phyloP scores from a whole-genome alignment of 805 yeast species.

The Vanderwaltozyma polyspora region DNA sequence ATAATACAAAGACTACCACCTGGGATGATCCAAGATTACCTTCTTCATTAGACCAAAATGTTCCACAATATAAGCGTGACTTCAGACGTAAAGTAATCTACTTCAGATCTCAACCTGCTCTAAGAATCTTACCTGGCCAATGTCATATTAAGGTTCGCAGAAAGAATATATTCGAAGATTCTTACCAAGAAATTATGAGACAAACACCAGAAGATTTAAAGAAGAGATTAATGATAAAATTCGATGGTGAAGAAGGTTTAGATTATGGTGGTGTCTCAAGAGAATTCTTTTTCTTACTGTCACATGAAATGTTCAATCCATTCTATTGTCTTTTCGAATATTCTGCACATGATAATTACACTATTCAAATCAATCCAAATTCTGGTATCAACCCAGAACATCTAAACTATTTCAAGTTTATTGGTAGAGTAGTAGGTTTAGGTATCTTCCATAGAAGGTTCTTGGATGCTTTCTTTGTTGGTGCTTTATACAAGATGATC shows the following conservation, averaged over 20 bases:
- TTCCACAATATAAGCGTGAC: slow-evolving; percentile 98
- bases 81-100: slow-evolving; percentile 94
- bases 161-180: slow-evolving; percentile 92
- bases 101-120: slow-evolving; percentile 96
- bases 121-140: slow-evolving; percentile 95
- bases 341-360: slow-evolving; percentile 95
- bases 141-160: slow-evolving; percentile 97
- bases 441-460: slow-evolving; percentile 98
- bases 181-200: slow-evolving; percentile 97
- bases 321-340: slow-evolving; percentile 94
- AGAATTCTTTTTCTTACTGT: slow-evolving; percentile 90
- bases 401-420: slow-evolving; percentile 92
- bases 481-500: slow-evolving; percentile 97
- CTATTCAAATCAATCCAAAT: slow-evolving; percentile 94
- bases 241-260: slow-evolving; percentile 98
- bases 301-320: slow-evolving; percentile 98
- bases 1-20: slow-evolving; percentile 96
- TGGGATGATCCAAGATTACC: slow-evolving; percentile 99
- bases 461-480: slow-evolving; percentile 95
- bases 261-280: slow-evolving; percentile 99
- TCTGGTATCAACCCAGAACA: slow-evolving; percentile 97
- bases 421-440: slow-evolving; percentile 95
- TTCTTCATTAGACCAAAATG: slow-evolving; percentile 92
- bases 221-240: slow-evolving; percentile 94
- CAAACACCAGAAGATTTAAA: slow-evolving; percentile 97